Base-by-base conservation (phyloP, 352 stramenopile species). In the Globisporangium camurandrum region DNA sequence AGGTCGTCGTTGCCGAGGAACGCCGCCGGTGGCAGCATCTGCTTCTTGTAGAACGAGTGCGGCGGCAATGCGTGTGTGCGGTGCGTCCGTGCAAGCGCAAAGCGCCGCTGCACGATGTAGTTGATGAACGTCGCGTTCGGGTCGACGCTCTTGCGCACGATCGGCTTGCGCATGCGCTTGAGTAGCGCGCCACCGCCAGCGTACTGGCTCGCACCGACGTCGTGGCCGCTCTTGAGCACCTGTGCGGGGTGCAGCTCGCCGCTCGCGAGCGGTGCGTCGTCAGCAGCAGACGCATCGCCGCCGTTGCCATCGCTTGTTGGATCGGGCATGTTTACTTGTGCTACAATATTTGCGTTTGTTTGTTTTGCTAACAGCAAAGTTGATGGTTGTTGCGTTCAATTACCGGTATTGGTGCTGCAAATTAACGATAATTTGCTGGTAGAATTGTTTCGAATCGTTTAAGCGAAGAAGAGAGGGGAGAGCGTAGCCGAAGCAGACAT, bases 121-220 rank as follows among this genome's bases (percentile, higher is more conserved):
- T 71, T 75, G 55, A 93, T 88, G 63, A 93, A 90, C 45, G 82
- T 91, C 22, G 79, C 69, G 64, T 91, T 91, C 26, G 82, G 82
- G 56, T 93, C 82, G 30, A 93, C 81, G 47, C 73, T 88, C 65
- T 93, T 93, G 49, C 82, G 75, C 48, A 93, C 79, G 50, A 93
- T 93, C 37, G 79, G 82, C 68, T 93, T 93, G 45, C 82, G 78
- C 70, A 86, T 84, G 33, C 82, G 82, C 61, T 90, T 91, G 63
- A 88, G 76, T 2, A 72, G 74, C 16, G 79, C 74, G 40, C 86
- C 67, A 27, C 75, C 76, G 26, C 79, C 76, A 4, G 71, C 66
- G 59, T 87, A 88, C 53, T 84, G 71, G 24, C 64, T 81, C 24
- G 62, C 67, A 49, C 75, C 75, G 11, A 91, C 74, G 60, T 91